A percentile compares a stretch with the other conserved stretches of the same genome.
phyloP scores from a whole-genome alignment of 148 eudicot species.

The Heliosperma pusillum region DNA sequence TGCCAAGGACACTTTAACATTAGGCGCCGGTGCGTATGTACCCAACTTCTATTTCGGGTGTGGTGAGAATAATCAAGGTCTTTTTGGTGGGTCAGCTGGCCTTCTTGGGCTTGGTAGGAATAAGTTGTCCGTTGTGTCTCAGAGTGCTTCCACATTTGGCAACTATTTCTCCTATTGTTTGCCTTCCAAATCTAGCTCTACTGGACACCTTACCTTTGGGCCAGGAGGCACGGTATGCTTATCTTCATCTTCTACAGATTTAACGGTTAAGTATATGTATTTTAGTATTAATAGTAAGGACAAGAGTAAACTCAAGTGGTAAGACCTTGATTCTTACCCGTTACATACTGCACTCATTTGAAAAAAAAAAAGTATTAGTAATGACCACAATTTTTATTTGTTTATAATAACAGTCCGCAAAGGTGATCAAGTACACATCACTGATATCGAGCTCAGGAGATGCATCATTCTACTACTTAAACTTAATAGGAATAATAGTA shows the following conservation, averaged over 20 bases:
- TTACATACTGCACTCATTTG: too few relatives aligned
- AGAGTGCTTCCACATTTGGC: constrained; percentile 47
- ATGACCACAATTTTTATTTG: too few relatives aligned
- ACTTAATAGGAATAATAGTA: constrained; percentile 39
- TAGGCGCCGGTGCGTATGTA: constrained; percentile 37
- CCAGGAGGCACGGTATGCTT: constrained; percentile 29
- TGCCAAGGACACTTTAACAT: constrained; percentile 44
- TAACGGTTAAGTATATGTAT: too few relatives aligned
- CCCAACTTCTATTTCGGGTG: constrained; percentile 52
- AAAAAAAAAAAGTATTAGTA: too few relatives aligned
- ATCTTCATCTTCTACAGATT: too few relatives aligned
- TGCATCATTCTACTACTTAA: constrained; percentile 55
- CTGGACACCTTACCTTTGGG: constrained; percentile 58
- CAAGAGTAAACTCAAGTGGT: too few relatives aligned
- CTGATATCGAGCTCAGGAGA: constrained; percentile 23
- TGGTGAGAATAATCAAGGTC: constrained; percentile 69
- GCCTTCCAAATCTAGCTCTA: constrained; percentile 40
- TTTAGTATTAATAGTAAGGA: too few relatives aligned
- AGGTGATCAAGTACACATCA: constrained; percentile 40
- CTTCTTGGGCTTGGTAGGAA: constrained; percentile 53
- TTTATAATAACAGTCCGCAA: constrained; percentile 33
- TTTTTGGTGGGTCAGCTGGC: constrained; percentile 58
- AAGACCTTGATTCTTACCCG: too few relatives aligned
- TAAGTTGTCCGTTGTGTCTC: constrained; percentile 47
- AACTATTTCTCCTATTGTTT: constrained; percentile 65